Percentiles rank a stretch among this genome's conserved stretches.
phyloP scores from a whole-genome alignment of 129 eudicot species.

The Solidago caesia region DNA sequence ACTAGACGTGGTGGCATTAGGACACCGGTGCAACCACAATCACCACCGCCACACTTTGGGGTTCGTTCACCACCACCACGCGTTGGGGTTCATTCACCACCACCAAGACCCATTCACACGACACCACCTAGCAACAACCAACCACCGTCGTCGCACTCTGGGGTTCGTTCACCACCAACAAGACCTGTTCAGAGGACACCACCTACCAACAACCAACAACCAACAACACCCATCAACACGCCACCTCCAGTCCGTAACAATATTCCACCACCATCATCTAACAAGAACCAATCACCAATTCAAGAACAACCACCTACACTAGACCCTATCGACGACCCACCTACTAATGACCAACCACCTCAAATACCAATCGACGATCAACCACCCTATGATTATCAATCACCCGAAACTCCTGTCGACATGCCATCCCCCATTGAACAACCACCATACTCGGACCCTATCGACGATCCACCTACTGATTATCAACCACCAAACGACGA shows the following conservation, averaged over 20 bases:
- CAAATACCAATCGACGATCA: not conserved
- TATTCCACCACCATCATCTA: not conserved
- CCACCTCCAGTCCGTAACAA: not conserved
- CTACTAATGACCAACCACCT: conserved; percentile 10
- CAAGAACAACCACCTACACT: conserved; percentile 10
- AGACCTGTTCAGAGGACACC: not conserved
- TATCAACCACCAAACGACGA: not conserved
- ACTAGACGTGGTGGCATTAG: not conserved
- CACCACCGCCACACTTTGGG: conserved; percentile 11
- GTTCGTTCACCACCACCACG: conserved; percentile 15
- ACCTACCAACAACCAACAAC: not conserved
- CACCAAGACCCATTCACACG: not conserved
- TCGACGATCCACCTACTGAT: not conserved
- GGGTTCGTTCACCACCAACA: not conserved
- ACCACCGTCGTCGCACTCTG: not conserved
- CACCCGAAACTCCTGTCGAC: conserved; percentile 2
- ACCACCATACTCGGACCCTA: not conserved
- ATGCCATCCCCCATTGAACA: conserved; percentile 14
- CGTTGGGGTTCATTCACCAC: conserved; percentile 1
- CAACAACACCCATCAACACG: not conserved
- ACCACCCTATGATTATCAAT: not conserved
- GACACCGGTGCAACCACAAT: not conserved
- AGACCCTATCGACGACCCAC: not conserved
- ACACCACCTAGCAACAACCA: not conserved
- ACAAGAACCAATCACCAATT: not conserved